phyloP scores from a whole-genome alignment of 2,329 filamentous ascomycete genomes.

The Albifimbria verrucaria region DNA sequence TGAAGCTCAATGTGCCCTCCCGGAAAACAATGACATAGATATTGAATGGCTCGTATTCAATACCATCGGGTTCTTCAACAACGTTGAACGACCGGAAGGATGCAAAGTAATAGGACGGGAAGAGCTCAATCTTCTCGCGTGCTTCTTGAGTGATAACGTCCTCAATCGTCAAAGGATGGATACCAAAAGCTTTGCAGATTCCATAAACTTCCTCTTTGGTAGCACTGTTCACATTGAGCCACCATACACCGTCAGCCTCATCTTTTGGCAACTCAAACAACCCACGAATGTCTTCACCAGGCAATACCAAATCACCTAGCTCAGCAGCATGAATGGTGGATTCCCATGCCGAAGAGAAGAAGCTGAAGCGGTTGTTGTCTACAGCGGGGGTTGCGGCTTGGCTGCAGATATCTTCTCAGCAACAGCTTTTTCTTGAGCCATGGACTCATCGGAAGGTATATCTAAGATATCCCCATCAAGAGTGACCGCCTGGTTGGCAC shows the following conservation, averaged over 20 bases:
- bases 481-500: conserved; percentile 40
- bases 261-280: conserved; percentile 70
- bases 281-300: conserved; percentile 84
- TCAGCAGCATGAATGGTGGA: conserved; percentile 90
- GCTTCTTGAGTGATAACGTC: conserved; percentile 95
- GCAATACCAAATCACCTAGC: conserved; percentile 81
- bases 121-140: conserved; percentile 97
- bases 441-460: conserved; percentile 45
- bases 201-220: conserved; percentile 83
- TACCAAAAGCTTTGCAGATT: conserved; percentile 90
- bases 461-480: conserved; percentile 56
- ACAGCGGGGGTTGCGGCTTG: conserved; percentile 35
- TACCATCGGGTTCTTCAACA: conserved; percentile 72
- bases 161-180: conserved; percentile 93
- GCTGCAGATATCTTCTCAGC: conserved; percentile 30
- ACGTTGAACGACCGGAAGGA: conserved; percentile 90
- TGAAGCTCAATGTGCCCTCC: conserved; percentile 92
- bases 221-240: conserved; percentile 90
- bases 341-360: conserved; percentile 94
- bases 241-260: conserved; percentile 84
- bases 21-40: conserved; percentile 97
- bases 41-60: conserved; percentile 91
- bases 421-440: conserved; percentile 43
- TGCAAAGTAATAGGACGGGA: conserved; percentile 96
- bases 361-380: conserved; percentile 83